phyloP scores from a whole-genome alignment of 164 flowering plant genomes.

The Taxillus chinensis region DNA sequence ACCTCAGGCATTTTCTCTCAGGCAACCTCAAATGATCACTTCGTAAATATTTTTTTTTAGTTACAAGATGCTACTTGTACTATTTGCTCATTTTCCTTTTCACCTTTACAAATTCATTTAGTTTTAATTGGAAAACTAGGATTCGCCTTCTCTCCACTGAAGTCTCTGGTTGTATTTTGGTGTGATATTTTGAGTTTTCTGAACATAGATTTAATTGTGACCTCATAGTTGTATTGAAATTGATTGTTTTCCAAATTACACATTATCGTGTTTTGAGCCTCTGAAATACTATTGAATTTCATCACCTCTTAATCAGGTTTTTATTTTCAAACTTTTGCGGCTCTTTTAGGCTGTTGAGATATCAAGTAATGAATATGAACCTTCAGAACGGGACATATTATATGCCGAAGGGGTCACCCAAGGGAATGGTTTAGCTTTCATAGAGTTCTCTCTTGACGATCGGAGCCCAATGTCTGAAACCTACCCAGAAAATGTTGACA shows the following conservation, averaged over 20 bases:
- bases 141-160: neutral
- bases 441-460: conserved; percentile 84
- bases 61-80: neutral
- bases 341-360: conserved; percentile 80
- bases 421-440: conserved; percentile 90
- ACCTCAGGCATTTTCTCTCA: too few species aligned
- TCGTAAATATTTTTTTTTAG: neutral
- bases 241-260: too few species aligned
- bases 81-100: neutral
- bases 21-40: too few species aligned
- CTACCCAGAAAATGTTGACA: conserved; percentile 68
- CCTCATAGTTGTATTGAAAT: too few species aligned
- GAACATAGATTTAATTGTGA: neutral
- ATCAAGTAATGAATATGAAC: conserved; percentile 95
- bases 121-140: neutral
- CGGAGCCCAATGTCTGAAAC: conserved; percentile 96
- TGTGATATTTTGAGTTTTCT: neutral
- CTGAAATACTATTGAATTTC: neutral
- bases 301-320: neutral
- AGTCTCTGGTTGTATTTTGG: too few species aligned
- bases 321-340: too few species aligned
- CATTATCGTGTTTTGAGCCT: too few species aligned
- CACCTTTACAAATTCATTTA: neutral
- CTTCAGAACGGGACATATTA: conserved; percentile 80
- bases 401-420: conserved; percentile 97